These are phyloP conservation scores for Termitomyces sp. DNA, from an alignment of 768 basidiomycete genomes.

Conservation along the genomic window DNA sequence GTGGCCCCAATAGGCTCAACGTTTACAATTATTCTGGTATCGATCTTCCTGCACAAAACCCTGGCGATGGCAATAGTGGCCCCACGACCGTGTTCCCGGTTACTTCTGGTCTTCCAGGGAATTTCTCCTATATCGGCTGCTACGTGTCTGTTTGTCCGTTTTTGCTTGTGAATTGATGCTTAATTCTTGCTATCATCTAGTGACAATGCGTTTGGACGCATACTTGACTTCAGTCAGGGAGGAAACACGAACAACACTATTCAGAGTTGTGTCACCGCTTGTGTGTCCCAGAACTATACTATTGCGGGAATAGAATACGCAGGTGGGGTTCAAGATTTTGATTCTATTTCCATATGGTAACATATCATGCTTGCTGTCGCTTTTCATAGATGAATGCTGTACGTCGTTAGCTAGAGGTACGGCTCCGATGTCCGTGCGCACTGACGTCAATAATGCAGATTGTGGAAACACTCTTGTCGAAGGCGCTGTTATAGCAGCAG, in stretches of 20 bases:
- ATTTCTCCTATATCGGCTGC: conserved; percentile 60
- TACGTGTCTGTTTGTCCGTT: conserved; percentile 44
- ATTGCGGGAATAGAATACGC: conserved; percentile 69
- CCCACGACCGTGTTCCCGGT: conserved; percentile 38
- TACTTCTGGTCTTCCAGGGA: conserved; percentile 42
- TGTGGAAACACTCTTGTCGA: conserved; percentile 65
- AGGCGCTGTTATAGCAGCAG: conserved; percentile 47
- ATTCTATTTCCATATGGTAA: not conserved
- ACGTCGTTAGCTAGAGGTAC: conserved; percentile 13
- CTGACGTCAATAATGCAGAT: conserved; percentile 30
- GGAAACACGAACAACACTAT: conserved; percentile 43
- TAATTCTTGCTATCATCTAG: not conserved
- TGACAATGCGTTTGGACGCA: conserved; percentile 62
- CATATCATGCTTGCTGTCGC: conserved; percentile 4
- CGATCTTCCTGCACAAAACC: conserved; percentile 32
- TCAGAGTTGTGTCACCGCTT: conserved; percentile 56
- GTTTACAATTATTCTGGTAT: conserved; percentile 69
- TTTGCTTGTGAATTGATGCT: not conserved
- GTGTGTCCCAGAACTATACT: conserved; percentile 50
- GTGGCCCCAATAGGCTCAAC: conserved; percentile 63
- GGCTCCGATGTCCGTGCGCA: not conserved
- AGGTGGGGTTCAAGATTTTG: conserved; percentile 29
- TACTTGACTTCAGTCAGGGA: conserved; percentile 30
- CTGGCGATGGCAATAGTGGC: conserved; percentile 27
- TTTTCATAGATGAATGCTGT: conserved; percentile 37